Evolutionary conservation across 2,329 filamentous ascomycete species (phyloP), one percentile per base, ranked within the genome.

Genomic region (Aspergillus terreus): DNA sequence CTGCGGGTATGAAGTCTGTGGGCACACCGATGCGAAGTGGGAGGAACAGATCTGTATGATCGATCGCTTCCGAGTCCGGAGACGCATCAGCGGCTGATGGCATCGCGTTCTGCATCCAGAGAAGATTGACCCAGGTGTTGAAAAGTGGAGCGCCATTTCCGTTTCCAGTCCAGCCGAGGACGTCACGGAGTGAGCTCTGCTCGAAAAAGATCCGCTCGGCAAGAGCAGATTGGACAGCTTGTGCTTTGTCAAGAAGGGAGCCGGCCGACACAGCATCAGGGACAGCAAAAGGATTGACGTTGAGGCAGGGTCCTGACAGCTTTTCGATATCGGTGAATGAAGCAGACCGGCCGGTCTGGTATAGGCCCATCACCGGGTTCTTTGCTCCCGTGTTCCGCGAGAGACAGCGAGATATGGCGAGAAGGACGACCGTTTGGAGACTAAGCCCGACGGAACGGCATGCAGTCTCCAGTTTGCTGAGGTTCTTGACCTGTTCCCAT

Each of bases 41-140:
- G 1, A 42, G 19, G 53, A 65, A 64, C 27, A 62, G 47, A 4
- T 57, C 48, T 2, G 43, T 12, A 6, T 48, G 27, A 17, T 46
- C 32, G 2, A 23, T 14, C 6, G 30, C 6, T 1, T 44, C 19
- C 15, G 41, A 10, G 6, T 48, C 49, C n/a, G 55, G 45, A 2
- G 44, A 40, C 17, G 41, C 17, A 30, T 48, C 46, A 17, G 45
- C 44, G 10, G 35, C 19, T 1, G 55, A 51, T 3, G 55, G 43
- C 4, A 53, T 36, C 23, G 27, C 42, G 19, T 51, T 53, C 32
- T 64, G 61, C 45, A 58, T 59, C 64, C 63, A 69, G 27, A 70
- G 57, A 12, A 70, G 58, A 44, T 70, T 70, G 27, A 69, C 57
- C 59, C 61, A 68, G 2, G 61, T 57, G 41, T 70, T 68, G 58